Conservation (phyloP, 140 eudicot genomes). For the Flaveria floridana region DNA sequence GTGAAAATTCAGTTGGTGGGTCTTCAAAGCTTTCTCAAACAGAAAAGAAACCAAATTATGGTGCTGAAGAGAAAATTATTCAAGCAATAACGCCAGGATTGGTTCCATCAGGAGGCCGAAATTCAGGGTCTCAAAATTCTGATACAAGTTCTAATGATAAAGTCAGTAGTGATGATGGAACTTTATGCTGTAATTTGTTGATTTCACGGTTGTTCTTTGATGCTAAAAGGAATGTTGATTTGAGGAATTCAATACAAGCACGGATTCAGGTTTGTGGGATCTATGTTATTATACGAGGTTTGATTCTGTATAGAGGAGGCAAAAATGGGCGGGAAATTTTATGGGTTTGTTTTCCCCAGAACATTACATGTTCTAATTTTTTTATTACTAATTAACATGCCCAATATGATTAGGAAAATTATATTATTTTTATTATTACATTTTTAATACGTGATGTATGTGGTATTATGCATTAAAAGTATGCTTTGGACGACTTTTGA, state of each 20-base stretch:
- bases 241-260: constrained; percentile 53
- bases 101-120: constrained; percentile 40
- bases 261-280: constrained; percentile 72
- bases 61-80: constrained; percentile 39
- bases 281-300: constrained; percentile 2
- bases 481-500: not conserved
- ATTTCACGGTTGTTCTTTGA: constrained; percentile 82
- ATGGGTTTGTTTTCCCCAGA: too few relatives aligned
- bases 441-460: not conserved
- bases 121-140: constrained; percentile 37
- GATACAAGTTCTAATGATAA: constrained; percentile 53
- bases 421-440: not conserved
- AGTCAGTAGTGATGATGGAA: constrained; percentile 65
- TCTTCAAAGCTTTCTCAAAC: constrained; percentile 28
- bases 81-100: constrained; percentile 38
- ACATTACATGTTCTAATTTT: not conserved
- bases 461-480: not conserved
- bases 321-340: not conserved
- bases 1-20: constrained; percentile 40
- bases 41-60: constrained; percentile 38
- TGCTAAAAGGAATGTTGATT: constrained; percentile 58
- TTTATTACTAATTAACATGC: not conserved
- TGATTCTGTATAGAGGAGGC: not conserved
- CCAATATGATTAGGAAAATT: not conserved
- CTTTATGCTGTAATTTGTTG: constrained; percentile 69